A percentile compares a stretch with the other conserved stretches of the same genome.
Evolutionary conservation across 2,329 filamentous ascomycete genomes (phyloP).

Genomic region (Ascochyta rabiei): DNA sequence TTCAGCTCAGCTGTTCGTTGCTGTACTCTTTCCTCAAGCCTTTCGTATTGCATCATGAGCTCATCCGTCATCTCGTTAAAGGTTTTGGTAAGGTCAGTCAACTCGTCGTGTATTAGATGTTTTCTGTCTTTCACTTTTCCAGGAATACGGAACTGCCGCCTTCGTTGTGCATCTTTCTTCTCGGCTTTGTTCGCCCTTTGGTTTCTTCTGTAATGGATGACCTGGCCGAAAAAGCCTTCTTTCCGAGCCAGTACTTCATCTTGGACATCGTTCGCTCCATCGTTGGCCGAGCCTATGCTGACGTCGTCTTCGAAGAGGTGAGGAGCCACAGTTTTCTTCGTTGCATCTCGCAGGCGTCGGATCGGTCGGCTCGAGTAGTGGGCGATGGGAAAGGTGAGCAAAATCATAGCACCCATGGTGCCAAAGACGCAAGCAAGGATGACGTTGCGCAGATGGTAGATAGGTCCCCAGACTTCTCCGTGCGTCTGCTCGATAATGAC

Average conservation of each 20-base stretch:
- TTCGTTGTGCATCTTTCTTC: conserved; percentile 46
- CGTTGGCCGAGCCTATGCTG: conserved; percentile 46
- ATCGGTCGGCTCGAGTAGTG: conserved; percentile 85
- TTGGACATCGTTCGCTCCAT: conserved; percentile 51
- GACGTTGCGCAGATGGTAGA: conserved; percentile 76
- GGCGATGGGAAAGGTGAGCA: conserved; percentile 78
- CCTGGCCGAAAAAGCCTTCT: conserved; percentile 51
- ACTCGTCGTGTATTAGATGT: conserved; percentile 80
- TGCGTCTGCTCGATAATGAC: conserved; percentile 79
- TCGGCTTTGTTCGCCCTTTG: conserved; percentile 45
- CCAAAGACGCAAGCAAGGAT: conserved; percentile 85
- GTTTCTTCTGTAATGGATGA: conserved; percentile 45
- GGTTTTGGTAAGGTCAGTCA: conserved; percentile 79
- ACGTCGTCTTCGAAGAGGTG: conserved; percentile 59
- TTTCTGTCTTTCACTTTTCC: conserved; percentile 77
- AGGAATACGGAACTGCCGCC: conserved; percentile 79
- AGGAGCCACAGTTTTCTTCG: conserved; percentile 73
- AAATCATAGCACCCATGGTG: conserved; percentile 72
- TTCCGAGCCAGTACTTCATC: conserved; percentile 56
- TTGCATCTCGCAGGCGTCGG: conserved; percentile 74
- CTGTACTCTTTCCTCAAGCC: conserved; percentile 81
- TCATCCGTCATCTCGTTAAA: conserved; percentile 97
- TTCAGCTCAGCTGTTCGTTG: conserved; percentile 85
- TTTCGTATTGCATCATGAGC: conserved; percentile 82
- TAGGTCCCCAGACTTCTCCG: conserved; percentile 76